Conservation (phyloP, 257 asterid species). For the Paulownia fortunei region DNA sequence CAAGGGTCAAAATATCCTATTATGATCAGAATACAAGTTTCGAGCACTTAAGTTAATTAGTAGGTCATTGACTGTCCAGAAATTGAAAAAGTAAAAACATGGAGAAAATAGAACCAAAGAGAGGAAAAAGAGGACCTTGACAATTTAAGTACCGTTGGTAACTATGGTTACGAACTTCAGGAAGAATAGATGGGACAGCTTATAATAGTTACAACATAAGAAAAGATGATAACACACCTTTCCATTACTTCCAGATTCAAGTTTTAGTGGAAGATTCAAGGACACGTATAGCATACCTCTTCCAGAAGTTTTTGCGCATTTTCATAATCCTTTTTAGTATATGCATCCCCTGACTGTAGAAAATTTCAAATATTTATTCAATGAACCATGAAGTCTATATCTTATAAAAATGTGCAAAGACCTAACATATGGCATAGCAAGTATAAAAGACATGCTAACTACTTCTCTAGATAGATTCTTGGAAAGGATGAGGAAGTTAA, state of each 20-base stretch:
- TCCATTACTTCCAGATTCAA: conserved; percentile 7
- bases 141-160: neutral
- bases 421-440: neutral
- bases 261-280: conserved; percentile 14
- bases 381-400: conserved; percentile 12
- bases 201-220: neutral
- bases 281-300: conserved; percentile 54
- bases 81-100: neutral
- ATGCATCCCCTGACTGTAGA: conserved; percentile 74
- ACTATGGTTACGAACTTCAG: neutral
- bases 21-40: neutral
- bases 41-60: neutral
- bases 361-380: conserved; percentile 13
- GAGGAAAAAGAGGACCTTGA: neutral
- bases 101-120: neutral
- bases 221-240: neutral
- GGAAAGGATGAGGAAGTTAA: neutral
- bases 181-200: neutral
- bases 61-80: neutral
- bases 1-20: neutral
- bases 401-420: neutral
- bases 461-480: conserved; percentile 17
- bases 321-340: conserved; percentile 43
- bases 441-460: conserved; percentile 12
- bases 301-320: conserved; percentile 50